Evolutionary conservation across 192 early-diverging fungal species (phyloP).

Genomic region (Pilobolus umbonatus): DNA sequence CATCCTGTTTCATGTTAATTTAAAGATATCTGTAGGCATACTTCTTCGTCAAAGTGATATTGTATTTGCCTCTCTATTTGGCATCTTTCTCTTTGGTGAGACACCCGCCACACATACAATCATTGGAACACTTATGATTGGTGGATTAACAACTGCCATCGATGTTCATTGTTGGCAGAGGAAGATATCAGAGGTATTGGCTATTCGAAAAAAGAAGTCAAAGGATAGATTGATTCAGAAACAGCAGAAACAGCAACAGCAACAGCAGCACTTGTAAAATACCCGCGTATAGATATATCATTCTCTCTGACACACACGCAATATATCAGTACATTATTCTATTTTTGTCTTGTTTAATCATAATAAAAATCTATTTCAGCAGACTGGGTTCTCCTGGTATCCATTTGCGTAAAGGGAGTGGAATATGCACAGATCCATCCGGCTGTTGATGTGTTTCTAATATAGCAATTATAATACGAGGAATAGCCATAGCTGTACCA

Average conservation of each 20-base stretch:
- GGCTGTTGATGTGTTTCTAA: slow-evolving; percentile 76
- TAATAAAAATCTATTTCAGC: slow-evolving; percentile 10
- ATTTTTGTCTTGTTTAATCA: background rate
- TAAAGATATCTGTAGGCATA: slow-evolving; percentile 13
- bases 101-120: slow-evolving; percentile 47
- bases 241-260: background rate
- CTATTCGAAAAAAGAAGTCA: background rate
- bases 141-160: slow-evolving; percentile 55
- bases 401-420: slow-evolving; percentile 66
- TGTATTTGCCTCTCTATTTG: slow-evolving; percentile 73
- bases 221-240: background rate
- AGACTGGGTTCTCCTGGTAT: slow-evolving; percentile 39
- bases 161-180: slow-evolving; percentile 56
- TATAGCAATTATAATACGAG: slow-evolving; percentile 81
- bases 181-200: background rate
- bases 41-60: slow-evolving; percentile 78
- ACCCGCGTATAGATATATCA: too few species aligned
- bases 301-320: too few species aligned
- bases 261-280: background rate
- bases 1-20: background rate
- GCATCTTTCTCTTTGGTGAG: slow-evolving; percentile 64
- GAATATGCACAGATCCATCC: slow-evolving; percentile 69
- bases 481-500: slow-evolving; percentile 89
- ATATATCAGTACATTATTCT: background rate
- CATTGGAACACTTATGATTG: slow-evolving; percentile 58